Evolutionary conservation across 192 early-diverging fungal genomes (phyloP).

Genomic region (Entomortierella chlamydospora): DNA sequence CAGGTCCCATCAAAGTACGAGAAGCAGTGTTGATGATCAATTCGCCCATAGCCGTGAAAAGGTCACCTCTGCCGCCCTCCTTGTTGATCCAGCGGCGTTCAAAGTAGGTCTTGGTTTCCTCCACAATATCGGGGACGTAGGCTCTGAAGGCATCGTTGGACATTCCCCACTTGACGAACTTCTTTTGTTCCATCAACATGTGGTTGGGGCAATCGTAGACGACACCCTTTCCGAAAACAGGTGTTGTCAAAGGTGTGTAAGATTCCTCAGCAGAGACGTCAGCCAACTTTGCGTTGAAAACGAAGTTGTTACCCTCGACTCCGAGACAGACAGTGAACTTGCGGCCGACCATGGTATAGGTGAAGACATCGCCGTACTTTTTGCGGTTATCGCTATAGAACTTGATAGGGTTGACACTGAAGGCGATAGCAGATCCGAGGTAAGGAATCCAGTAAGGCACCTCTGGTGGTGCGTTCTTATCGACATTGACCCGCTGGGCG

Average conservation of each 20-base stretch:
- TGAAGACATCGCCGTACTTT: conserved; percentile 91
- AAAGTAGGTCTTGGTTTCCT: conserved; percentile 87
- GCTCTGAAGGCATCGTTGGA: conserved; percentile 86
- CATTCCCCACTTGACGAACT: conserved; percentile 95
- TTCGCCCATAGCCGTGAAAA: conserved; percentile 86
- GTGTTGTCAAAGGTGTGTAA: conserved; percentile 92
- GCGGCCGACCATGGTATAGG: conserved; percentile 93
- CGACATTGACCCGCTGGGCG: conserved; percentile 39
- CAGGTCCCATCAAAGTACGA: conserved; percentile 93
- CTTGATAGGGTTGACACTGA: conserved; percentile 90
- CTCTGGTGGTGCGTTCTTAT: conserved; percentile 73
- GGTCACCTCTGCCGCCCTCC: conserved; percentile 68
- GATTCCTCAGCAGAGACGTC: conserved; percentile 92
- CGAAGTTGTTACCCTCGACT: conserved; percentile 94
- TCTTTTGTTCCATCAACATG: conserved; percentile 99
- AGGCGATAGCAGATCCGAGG: conserved; percentile 86
- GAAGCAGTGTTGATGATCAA: conserved; percentile 96
- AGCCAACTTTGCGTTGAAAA: conserved; percentile 92
- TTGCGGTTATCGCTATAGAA: conserved; percentile 88
- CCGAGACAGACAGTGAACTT: conserved; percentile 90
- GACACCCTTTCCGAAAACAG: conserved; percentile 94
- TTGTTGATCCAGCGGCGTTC: conserved; percentile 70
- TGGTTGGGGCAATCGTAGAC: conserved; percentile 96
- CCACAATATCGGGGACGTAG: conserved; percentile 88
- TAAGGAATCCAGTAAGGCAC: conserved; percentile 87